Evolutionary conservation across 2,329 filamentous ascomycete species (phyloP), one percentile per base, ranked within the genome.

Genomic region (Polytolypa hystricis): DNA sequence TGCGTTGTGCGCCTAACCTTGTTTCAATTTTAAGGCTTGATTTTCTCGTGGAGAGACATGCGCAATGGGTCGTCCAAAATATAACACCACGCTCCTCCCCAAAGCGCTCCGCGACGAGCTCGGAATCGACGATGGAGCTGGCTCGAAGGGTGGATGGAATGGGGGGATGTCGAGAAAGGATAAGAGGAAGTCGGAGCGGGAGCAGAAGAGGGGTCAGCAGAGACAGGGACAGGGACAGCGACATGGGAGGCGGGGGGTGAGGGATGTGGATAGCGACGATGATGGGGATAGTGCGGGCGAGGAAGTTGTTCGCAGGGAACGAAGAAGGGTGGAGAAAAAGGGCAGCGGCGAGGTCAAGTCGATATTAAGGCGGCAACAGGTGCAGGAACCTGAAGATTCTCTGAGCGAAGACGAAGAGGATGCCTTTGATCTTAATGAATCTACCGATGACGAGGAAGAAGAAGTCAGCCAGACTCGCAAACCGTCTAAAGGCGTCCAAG

Each of bases 141-240:
- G 56, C 5, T 51, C 52, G 10, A 55, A 51, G 31, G 52, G 52
- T 42, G 51, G 52, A 15, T 48, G 42, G 12, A 30, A 40, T 28
- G 32, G 28, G 10, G 26, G 41, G 16, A 42, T 46, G 19, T 47
- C 52, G 30, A 69, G 79, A 46, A 83, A 82, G 61, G 77, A 81
- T 37, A 70, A 73, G 40, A 71, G 82, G 38, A 84, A 79, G 53
- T 71, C 71, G 11, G 74, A 81, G 47, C 70, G 81, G 37, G 61
- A 66, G 15, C 66, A 74, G 47, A 81, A 77, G 55, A 81, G 74
- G 55, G 50, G 56, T 18, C 63, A 64, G 42, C 57, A 55, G 32
- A 43, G 45, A 35, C 42, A 47, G 15, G 37, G 37, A 29, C 42
- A 41, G 3, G n/a, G n/a, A n/a, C 43, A 48, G 26, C 49, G 48